These are phyloP conservation scores for Planoprotostelium fungivorum DNA, from an alignment of 78 protist species.

Conservation along the genomic window DNA sequence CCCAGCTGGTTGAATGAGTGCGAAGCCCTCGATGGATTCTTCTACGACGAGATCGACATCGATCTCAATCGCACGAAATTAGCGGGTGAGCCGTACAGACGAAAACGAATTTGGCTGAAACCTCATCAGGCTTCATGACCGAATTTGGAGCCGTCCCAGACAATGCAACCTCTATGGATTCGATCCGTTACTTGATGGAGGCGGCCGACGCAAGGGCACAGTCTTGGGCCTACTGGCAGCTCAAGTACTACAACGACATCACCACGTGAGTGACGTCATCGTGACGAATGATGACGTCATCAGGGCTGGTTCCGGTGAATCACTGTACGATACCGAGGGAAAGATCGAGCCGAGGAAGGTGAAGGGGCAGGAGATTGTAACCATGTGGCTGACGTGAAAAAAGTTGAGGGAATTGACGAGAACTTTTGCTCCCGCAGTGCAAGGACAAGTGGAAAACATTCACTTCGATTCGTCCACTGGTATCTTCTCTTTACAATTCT, in stretches of 20 bases:
- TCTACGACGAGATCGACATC: neutral
- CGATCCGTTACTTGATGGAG: constrained; percentile 13
- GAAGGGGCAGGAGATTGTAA: neutral
- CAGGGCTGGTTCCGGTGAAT: neutral
- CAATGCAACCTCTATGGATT: constrained; percentile 24
- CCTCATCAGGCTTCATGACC: constrained; percentile 45
- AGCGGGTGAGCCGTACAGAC: neutral
- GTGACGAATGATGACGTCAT: neutral
- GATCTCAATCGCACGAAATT: neutral
- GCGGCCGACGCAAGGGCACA: constrained; percentile 33
- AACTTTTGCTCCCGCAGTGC: neutral
- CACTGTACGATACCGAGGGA: neutral
- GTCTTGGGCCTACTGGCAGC: constrained; percentile 62
- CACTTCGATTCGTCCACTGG: neutral
- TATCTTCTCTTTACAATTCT: neutral
- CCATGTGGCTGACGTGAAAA: neutral
- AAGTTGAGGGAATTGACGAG: neutral
- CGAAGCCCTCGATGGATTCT: neutral
- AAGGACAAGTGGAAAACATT: neutral
- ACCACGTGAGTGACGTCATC: constrained; percentile 26
- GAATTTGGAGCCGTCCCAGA: constrained; percentile 59
- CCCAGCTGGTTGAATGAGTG: neutral
- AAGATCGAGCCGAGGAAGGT: neutral
- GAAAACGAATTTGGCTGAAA: neutral
- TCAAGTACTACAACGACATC: constrained; percentile 57